These are phyloP conservation scores for Ambrosiella cleistominuta DNA, from an alignment of 2,329 filamentous ascomycete genomes.

Conservation along the genomic window DNA sequence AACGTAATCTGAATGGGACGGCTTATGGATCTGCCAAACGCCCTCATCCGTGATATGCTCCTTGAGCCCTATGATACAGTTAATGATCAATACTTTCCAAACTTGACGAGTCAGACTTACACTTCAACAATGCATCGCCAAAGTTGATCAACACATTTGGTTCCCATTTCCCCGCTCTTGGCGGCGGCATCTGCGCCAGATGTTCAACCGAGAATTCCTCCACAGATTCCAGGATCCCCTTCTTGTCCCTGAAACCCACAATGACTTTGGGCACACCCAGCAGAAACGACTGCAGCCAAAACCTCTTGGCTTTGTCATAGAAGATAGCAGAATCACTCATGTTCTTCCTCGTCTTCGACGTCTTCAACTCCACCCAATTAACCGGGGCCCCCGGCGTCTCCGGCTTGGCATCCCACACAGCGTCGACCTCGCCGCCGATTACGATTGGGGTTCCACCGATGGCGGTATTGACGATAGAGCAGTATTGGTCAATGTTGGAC, in stretches of 20 bases:
- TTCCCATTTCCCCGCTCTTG: constrained; percentile 58
- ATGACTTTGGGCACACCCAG: constrained; percentile 84
- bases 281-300: constrained; percentile 92
- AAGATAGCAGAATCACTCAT: constrained; percentile 56
- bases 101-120: constrained; percentile 28
- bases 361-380: constrained; percentile 93
- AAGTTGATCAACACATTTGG: constrained; percentile 91
- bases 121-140: constrained; percentile 57
- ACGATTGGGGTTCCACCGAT: constrained; percentile 61
- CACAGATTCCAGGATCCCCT: constrained; percentile 50
- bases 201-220: constrained; percentile 65
- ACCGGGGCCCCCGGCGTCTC: constrained; percentile 45
- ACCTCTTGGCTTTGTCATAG: constrained; percentile 81
- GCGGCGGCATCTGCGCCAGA: constrained; percentile 61
- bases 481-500: constrained; percentile 87
- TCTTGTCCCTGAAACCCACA: constrained; percentile 62
- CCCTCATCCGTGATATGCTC: constrained; percentile 49
- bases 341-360: constrained; percentile 52
- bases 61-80: constrained; percentile 31
- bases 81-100: not conserved
- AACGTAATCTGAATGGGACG: constrained; percentile 43
- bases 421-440: constrained; percentile 86
- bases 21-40: constrained; percentile 63
- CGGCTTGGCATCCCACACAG: constrained; percentile 75
- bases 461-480: constrained; percentile 77